A percentile compares a stretch with the other conserved stretches of the same genome.
Evolutionary conservation across 108 stramenopile genomes (phyloP).

Genomic region (Chaetoceros tenuissimus): DNA sequence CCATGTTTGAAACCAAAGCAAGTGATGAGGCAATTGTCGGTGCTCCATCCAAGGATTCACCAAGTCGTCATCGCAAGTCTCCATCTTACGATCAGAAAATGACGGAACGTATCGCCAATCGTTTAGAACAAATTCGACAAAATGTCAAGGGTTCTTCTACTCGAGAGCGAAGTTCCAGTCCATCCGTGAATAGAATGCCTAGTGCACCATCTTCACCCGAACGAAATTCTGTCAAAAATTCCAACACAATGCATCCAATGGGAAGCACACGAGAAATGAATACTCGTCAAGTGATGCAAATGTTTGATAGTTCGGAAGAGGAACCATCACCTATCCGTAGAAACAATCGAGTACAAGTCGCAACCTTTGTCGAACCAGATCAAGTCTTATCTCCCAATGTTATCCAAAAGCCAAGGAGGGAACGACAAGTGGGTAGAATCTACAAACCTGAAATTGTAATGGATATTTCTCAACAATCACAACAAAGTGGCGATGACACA

Average conservation of each 20-base stretch:
- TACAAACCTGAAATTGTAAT: no score
- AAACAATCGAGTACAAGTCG: not conserved
- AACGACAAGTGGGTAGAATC: no score
- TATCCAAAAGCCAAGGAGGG: no score
- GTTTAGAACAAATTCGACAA: not conserved
- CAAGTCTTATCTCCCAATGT: no score
- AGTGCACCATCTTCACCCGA: not conserved
- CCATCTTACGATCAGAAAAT: not conserved
- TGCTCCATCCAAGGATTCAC: not conserved
- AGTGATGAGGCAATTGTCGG: not conserved
- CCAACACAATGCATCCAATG: not conserved
- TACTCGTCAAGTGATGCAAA: no score
- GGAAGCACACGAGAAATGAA: no score
- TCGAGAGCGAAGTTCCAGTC: not conserved
- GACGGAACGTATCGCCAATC: not conserved
- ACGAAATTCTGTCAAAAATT: no score
- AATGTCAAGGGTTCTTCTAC: not conserved
- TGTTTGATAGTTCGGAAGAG: no score
- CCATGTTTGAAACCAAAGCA: not conserved
- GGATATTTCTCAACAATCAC: no score
- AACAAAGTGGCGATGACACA: not conserved
- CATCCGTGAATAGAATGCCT: not conserved
- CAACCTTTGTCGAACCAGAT: not conserved
- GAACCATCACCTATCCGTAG: not conserved
- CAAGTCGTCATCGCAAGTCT: not conserved